These are phyloP conservation scores for Macrotyloma uniflorum DNA, from an alignment of 306 rosid genomes.

Conservation along the genomic window DNA sequence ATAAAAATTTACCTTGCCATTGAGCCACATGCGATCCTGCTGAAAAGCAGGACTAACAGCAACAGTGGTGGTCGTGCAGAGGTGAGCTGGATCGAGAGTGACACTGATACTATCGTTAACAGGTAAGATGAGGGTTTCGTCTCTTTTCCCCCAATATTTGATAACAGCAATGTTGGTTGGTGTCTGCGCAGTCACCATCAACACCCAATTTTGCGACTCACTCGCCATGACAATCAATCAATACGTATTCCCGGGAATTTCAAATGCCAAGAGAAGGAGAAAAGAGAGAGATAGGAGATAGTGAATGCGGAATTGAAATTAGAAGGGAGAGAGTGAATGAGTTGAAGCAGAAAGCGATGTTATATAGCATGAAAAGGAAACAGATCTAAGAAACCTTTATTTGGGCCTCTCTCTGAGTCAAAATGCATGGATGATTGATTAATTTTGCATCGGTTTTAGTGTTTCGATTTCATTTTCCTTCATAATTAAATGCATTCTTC, in stretches of 20 bases:
- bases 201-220: conserved; percentile 69
- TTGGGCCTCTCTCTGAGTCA: too few relatives aligned
- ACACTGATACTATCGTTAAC: conserved; percentile 95
- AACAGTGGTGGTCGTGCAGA: conserved; percentile 94
- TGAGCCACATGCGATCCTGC: conserved; percentile 97
- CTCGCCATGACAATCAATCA: conserved; percentile 43
- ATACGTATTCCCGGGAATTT: background rate
- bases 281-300: background rate
- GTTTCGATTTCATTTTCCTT: background rate
- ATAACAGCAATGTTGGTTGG: conserved; percentile 98
- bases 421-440: background rate
- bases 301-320: background rate
- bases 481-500: too few relatives aligned
- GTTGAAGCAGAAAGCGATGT: too few relatives aligned
- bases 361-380: too few relatives aligned
- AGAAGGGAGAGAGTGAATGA: background rate
- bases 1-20: conserved; percentile 65
- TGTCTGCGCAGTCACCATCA: conserved; percentile 87
- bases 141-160: conserved; percentile 98
- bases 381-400: too few relatives aligned
- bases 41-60: conserved; percentile 84
- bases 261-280: too few relatives aligned
- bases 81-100: conserved; percentile 90
- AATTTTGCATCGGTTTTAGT: background rate
- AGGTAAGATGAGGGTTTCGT: conserved; percentile 83